Evolutionary conservation across 495 filamentous ascomycete species (phyloP).

Genomic region (Neurospora sp.): DNA sequence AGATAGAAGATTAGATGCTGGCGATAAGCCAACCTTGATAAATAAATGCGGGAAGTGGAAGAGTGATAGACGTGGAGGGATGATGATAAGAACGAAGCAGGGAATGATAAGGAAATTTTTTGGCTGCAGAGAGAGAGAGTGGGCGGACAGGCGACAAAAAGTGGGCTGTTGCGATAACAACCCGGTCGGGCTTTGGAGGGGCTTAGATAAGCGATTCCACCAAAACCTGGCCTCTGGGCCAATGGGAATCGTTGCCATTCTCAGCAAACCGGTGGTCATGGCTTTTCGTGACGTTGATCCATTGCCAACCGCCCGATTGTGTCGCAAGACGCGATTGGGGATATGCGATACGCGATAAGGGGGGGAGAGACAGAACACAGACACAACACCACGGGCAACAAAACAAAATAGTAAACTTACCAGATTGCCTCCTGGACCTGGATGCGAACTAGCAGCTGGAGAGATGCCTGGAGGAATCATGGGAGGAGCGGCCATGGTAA

Average conservation of each 20-base stretch:
- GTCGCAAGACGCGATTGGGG: conserved; percentile 2
- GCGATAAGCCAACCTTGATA: conserved; percentile 15
- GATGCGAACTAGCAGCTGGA: conserved; percentile 52
- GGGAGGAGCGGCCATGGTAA: conserved; percentile 17
- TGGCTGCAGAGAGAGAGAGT: neutral
- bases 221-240: conserved; percentile 5
- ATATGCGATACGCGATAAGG: neutral
- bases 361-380: neutral
- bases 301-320: neutral
- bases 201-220: conserved; percentile 18
- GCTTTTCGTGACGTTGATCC: neutral
- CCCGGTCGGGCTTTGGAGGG: neutral
- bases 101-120: conserved; percentile 28
- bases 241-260: conserved; percentile 8
- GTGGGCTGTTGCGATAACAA: neutral
- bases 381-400: neutral
- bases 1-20: conserved; percentile 20
- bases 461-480: conserved; percentile 49
- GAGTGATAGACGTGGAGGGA: neutral
- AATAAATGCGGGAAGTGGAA: conserved; percentile 13
- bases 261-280: conserved; percentile 5
- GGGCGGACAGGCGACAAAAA: neutral
- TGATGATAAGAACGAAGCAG: conserved; percentile 10
- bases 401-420: conserved; percentile 40
- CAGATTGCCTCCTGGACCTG: conserved; percentile 53